These are phyloP conservation scores for Alisma plantagoaquatica DNA, from an alignment of 106 monocot genomes.

Conservation along the genomic window DNA sequence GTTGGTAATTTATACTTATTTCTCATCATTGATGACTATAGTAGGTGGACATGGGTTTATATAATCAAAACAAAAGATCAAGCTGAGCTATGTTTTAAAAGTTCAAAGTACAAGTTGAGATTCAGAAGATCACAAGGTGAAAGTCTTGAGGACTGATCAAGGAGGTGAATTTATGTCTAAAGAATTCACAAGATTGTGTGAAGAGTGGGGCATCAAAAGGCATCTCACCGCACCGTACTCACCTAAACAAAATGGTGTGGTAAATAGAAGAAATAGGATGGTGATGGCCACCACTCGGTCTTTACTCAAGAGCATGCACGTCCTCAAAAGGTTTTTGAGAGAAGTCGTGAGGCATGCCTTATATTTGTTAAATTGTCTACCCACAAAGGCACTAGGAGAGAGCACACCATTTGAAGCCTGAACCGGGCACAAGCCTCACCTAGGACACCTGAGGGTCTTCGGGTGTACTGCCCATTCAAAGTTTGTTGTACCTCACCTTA, in stretches of 20 bases:
- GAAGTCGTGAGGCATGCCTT: too few relatives aligned
- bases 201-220: slow-evolving; percentile 2
- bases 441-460: slow-evolving; percentile 1
- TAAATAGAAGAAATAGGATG: too few relatives aligned
- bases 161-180: too few relatives aligned
- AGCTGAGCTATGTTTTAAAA: neutral
- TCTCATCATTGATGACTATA: slow-evolving; percentile 7
- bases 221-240: slow-evolving; percentile 6
- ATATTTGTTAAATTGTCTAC: too few relatives aligned
- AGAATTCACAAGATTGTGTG: slow-evolving; percentile 2
- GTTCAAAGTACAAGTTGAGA: slow-evolving; percentile 2
- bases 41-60: slow-evolving; percentile 14
- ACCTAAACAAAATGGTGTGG: slow-evolving; percentile 8
- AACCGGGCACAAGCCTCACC: too few relatives aligned
- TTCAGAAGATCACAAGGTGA: neutral
- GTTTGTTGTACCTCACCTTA: neutral
- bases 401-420: too few relatives aligned
- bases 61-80: slow-evolving; percentile 13
- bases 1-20: slow-evolving; percentile 4
- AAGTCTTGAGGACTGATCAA: neutral
- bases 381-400: too few relatives aligned
- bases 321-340: too few relatives aligned
- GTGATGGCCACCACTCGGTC: too few relatives aligned
- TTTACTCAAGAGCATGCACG: too few relatives aligned
- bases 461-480: neutral